A percentile compares a stretch with the other conserved stretches of the same genome.
Evolutionary conservation across 345 rosid species (phyloP).

Genomic region (Gynandropsis gynandra): DNA sequence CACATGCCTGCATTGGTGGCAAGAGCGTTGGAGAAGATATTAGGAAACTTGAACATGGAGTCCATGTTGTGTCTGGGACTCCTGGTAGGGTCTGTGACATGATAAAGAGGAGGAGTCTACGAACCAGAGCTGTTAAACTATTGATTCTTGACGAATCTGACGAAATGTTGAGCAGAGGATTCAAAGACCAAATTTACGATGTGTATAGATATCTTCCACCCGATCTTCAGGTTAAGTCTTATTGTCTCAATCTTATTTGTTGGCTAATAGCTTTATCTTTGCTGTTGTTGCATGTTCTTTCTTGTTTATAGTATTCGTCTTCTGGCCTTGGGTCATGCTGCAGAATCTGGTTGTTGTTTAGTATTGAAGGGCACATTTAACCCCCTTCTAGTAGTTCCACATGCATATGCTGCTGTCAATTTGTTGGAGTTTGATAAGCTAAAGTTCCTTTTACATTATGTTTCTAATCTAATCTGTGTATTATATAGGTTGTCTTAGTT

Average conservation of each 20-base stretch:
- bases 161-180: constrained; percentile 97
- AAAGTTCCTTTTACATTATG: neutral
- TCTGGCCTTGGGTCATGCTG: neutral
- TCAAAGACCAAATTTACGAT: constrained; percentile 93
- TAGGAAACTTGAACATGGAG: constrained; percentile 50
- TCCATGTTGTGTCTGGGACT: constrained; percentile 79
- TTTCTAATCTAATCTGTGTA: neutral
- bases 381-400: neutral
- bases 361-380: neutral
- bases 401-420: neutral
- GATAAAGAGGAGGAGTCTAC: constrained; percentile 92
- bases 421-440: neutral
- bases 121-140: constrained; percentile 57
- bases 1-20: constrained; percentile 89
- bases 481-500: constrained; percentile 69
- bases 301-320: neutral
- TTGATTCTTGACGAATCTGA: constrained; percentile 74
- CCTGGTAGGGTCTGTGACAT: constrained; percentile 96
- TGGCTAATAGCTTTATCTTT: neutral
- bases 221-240: constrained; percentile 64
- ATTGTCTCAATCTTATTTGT: neutral
- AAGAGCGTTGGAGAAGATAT: constrained; percentile 95
- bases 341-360: neutral
- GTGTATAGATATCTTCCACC: constrained; percentile 91
- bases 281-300: neutral